phyloP scores from a whole-genome alignment of 2,329 filamentous ascomycete species.

The Pseudocercospora musae region DNA sequence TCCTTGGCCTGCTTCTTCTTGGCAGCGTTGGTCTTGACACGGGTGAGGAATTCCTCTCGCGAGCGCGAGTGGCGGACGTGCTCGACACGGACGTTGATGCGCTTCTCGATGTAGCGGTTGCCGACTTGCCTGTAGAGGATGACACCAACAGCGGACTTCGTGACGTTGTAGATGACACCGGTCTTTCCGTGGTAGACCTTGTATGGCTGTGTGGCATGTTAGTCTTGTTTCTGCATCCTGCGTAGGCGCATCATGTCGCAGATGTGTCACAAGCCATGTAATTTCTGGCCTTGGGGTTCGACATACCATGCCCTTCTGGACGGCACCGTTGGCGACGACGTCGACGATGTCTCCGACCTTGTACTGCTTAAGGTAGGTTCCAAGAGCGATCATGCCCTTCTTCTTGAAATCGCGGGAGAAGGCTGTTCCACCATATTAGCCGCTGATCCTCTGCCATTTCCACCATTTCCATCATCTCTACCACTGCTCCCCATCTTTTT shows the following conservation, averaged over 20 bases:
- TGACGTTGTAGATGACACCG: constrained; percentile 71
- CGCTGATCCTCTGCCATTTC: constrained; percentile 10
- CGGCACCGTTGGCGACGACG: constrained; percentile 96
- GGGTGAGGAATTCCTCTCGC: constrained; percentile 91
- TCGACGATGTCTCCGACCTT: constrained; percentile 99
- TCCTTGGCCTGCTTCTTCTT: constrained; percentile 91
- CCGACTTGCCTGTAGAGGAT: constrained; percentile 99
- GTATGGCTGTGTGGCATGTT: constrained; percentile 61
- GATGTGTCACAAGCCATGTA: not conserved
- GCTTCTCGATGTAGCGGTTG: constrained; percentile 99
- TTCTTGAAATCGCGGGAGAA: constrained; percentile 94
- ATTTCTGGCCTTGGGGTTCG: constrained; percentile 1
- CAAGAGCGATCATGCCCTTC: constrained; percentile 89
- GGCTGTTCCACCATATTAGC: constrained; percentile 41
- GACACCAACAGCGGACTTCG: constrained; percentile 94
- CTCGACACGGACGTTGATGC: constrained; percentile 98
- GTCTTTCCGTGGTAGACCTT: constrained; percentile 99
- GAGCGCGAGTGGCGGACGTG: constrained; percentile 93
- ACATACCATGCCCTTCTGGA: constrained; percentile 86
- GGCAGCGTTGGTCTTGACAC: constrained; percentile 93
- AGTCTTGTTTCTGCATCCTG: not conserved
- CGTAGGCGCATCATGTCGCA: not conserved
- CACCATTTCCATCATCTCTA: constrained; percentile 1
- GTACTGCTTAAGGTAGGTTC: constrained; percentile 93
- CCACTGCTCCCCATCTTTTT: constrained; percentile 5